These are phyloP conservation scores for Daedaleopsis sinensis DNA, from an alignment of 768 basidiomycete species.

Conservation along the genomic window DNA sequence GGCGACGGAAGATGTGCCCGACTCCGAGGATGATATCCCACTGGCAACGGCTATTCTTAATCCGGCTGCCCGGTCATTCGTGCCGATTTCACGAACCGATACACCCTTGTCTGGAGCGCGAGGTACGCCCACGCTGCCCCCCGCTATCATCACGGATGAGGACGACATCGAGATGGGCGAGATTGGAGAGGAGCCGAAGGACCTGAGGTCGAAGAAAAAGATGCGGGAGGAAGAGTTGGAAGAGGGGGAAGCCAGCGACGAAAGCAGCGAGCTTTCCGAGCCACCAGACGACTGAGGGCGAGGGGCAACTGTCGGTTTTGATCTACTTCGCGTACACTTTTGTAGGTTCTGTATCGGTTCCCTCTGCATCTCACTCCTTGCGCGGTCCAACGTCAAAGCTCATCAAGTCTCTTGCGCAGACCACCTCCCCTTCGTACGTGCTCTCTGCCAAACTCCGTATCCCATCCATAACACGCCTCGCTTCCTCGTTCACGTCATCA, in stretches of 20 bases:
- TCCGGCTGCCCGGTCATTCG: constrained; percentile 36
- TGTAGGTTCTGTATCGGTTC: constrained; percentile 13
- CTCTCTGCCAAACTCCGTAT: constrained; percentile 59
- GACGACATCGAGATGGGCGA: constrained; percentile 94
- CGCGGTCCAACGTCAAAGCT: constrained; percentile 56
- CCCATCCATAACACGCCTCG: constrained; percentile 61
- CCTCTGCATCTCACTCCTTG: constrained; percentile 12
- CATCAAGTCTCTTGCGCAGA: constrained; percentile 79
- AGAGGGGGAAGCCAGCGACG: constrained; percentile 85
- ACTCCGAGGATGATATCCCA: constrained; percentile 40
- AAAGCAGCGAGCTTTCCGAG: constrained; percentile 77
- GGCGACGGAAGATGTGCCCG: constrained; percentile 48
- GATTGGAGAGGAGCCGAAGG: constrained; percentile 71
- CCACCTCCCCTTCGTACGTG: constrained; percentile 56
- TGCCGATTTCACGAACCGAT: constrained; percentile 34
- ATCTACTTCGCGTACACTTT: constrained; percentile 9
- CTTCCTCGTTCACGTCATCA: constrained; percentile 50
- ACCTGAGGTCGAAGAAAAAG: constrained; percentile 53
- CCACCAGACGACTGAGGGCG: constrained; percentile 57
- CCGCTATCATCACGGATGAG: constrained; percentile 55
- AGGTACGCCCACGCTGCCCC: constrained; percentile 10
- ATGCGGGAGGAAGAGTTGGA: constrained; percentile 69
- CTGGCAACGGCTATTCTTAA: constrained; percentile 36
- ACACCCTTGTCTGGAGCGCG: constrained; percentile 25
- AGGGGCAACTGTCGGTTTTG: constrained; percentile 7